Percentiles rank a stretch among this genome's conserved stretches.
Conservation (phyloP, 225 moss, liverwort and hornwort genomes). For the Pseudoscleropodium purum region DNA sequence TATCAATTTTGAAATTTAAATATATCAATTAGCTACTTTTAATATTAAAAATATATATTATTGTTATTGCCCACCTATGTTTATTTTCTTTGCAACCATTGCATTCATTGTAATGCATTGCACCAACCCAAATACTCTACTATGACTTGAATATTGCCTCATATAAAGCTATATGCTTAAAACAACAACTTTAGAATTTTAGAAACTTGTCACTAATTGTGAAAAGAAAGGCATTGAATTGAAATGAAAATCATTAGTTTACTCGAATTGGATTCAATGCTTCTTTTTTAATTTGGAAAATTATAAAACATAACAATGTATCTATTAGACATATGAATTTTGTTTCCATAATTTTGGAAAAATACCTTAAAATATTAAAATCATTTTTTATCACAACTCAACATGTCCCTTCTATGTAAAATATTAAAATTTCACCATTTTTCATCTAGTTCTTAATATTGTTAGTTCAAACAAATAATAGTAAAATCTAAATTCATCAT, state of each 20-base stretch:
- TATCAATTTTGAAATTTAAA: background rate
- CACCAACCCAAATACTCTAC: background rate
- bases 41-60: background rate
- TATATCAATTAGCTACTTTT: background rate
- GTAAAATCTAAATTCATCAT: background rate
- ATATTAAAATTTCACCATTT: background rate
- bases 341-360: background rate
- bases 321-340: background rate
- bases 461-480: background rate
- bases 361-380: too few species aligned
- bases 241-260: background rate
- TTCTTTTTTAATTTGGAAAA: background rate
- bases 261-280: background rate
- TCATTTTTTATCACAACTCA: background rate
- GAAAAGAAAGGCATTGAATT: too few species aligned
- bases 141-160: background rate
- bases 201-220: background rate
- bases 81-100: background rate
- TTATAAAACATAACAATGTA: background rate
- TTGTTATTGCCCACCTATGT: background rate
- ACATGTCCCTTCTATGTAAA: background rate
- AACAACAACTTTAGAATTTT: background rate
- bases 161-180: background rate
- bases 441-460: background rate
- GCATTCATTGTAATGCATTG: background rate